Evolutionary conservation across 208 protist species (phyloP), one percentile per base, ranked within the genome.

Genomic region (Lotmaria passim): DNA sequence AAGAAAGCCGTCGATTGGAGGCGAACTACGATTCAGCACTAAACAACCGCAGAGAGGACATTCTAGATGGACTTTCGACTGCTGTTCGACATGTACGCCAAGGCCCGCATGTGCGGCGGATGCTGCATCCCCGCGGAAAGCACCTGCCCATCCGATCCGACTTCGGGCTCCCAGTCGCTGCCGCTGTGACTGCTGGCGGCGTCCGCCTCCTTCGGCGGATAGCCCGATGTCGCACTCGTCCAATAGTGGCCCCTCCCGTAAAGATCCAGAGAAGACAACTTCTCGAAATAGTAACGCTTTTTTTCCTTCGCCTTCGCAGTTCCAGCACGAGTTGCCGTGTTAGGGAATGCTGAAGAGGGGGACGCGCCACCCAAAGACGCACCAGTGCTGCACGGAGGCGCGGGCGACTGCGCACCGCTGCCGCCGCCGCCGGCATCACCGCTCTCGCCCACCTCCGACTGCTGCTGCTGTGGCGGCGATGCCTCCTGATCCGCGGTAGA

Each of bases 211-310:
- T 15, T 28, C 10, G 53, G 53, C 28, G 53, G 53, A n/a, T 44
- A 59, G 3, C 53, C 53, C n/a, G 33, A 17, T 6, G n/a, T 19
- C 0, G 34, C 15, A 28, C 53, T 34, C 6, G 30, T 4, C 19
- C 41, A 17, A 39, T 77, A 77, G 33, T 39, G 43, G 8, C 46
- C 71, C 1, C 50, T 34, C 5, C 71, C 71, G 55, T 77, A 77
- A 30, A 77, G 62, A 39, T 69, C 62, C 14, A 77, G 39, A 15
- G 71, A 77, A 11, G 71, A 65, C 5, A 57, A 24, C 57, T 77
- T 77, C 39, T 77, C 46, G 34, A 63, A 70, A 50, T 77, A 77
- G 30, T 65, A 73, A 6, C 48, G 43, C 38, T n/a, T n/a, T n/a
- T 50, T 50, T 21, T 55, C 58, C 28, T 50, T 26, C 55, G 8